These are phyloP conservation scores for Clavariopsis aquatica DNA, from an alignment of 495 filamentous ascomycete genomes.

Conservation along the genomic window DNA sequence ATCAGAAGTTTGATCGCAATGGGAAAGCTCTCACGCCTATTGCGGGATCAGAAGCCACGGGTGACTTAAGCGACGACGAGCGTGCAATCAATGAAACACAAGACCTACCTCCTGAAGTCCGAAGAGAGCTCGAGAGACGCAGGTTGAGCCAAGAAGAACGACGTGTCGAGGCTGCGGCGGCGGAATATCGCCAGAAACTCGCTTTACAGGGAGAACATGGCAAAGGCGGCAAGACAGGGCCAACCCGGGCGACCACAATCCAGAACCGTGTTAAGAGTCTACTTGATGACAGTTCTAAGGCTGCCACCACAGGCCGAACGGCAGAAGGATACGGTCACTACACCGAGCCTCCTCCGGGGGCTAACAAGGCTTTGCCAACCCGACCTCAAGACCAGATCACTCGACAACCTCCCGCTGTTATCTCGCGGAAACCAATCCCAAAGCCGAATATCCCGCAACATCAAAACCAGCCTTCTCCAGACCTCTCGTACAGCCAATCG, in stretches of 20 bases:
- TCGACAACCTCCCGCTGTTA: slow-evolving; percentile 8
- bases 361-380: slow-evolving; percentile 31
- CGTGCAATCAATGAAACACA: slow-evolving; percentile 61
- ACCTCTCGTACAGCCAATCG: slow-evolving; percentile 27
- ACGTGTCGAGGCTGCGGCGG: slow-evolving; percentile 88
- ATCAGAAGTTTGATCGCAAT: slow-evolving; percentile 25
- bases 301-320: slow-evolving; percentile 63
- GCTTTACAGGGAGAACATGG: slow-evolving; percentile 58
- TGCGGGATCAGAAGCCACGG: slow-evolving; percentile 73
- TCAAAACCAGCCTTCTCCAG: slow-evolving; percentile 10
- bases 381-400: slow-evolving; percentile 15
- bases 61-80: slow-evolving; percentile 68
- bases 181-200: slow-evolving; percentile 79
- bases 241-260: slow-evolving; percentile 69
- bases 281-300: slow-evolving; percentile 73
- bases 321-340: slow-evolving; percentile 88
- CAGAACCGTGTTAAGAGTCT: slow-evolving; percentile 86
- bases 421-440: slow-evolving; percentile 19
- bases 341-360: slow-evolving; percentile 53
- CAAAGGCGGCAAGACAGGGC: slow-evolving; percentile 44
- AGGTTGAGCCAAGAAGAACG: slow-evolving; percentile 86
- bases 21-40: slow-evolving; percentile 62
- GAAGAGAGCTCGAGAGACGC: slow-evolving; percentile 83
- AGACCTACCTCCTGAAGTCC: slow-evolving; percentile 83
- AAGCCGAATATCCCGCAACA: neutral